These are phyloP conservation scores for Annulohypoxylon maeteangense DNA, from an alignment of 495 filamentous ascomycete genomes.

Conservation along the genomic window DNA sequence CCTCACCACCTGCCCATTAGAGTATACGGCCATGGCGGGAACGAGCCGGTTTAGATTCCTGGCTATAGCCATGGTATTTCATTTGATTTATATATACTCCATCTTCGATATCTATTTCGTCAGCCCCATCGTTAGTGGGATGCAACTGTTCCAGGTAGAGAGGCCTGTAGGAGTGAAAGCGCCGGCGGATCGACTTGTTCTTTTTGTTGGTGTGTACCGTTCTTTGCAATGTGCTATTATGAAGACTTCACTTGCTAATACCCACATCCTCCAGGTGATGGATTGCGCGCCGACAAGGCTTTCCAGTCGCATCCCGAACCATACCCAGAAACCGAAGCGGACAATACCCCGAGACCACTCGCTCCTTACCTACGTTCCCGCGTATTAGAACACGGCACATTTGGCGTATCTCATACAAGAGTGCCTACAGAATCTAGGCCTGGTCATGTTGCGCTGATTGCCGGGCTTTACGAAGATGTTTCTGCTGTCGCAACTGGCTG, in stretches of 20 bases:
- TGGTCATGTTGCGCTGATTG: slow-evolving; percentile 97
- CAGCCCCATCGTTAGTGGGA: slow-evolving; percentile 95
- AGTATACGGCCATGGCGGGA: slow-evolving; percentile 70
- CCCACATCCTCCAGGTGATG: slow-evolving; percentile 71
- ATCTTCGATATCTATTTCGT: slow-evolving; percentile 99
- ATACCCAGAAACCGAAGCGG: slow-evolving; percentile 70
- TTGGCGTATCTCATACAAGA: slow-evolving; percentile 97
- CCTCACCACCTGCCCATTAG: slow-evolving; percentile 2
- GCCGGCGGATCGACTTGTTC: slow-evolving; percentile 88
- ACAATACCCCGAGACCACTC: slow-evolving; percentile 73
- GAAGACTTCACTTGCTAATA: slow-evolving; percentile 33
- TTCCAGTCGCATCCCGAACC: slow-evolving; percentile 96
- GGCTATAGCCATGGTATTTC: slow-evolving; percentile 90
- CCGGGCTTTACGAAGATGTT: slow-evolving; percentile 97
- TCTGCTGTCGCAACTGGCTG: slow-evolving; percentile 97
- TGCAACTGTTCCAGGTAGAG: slow-evolving; percentile 81
- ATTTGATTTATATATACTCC: slow-evolving; percentile 92
- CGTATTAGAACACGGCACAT: slow-evolving; percentile 90
- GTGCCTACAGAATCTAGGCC: slow-evolving; percentile 98
- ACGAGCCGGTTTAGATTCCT: slow-evolving; percentile 88
- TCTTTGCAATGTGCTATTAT: not conserved
- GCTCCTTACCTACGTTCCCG: slow-evolving; percentile 94
- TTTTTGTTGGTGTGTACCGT: slow-evolving; percentile 82
- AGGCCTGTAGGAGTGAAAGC: slow-evolving; percentile 68
- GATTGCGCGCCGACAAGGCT: slow-evolving; percentile 96